phyloP scores from a whole-genome alignment of 2,329 filamentous ascomycete species.

The Pseudogymnoascus sp. region DNA sequence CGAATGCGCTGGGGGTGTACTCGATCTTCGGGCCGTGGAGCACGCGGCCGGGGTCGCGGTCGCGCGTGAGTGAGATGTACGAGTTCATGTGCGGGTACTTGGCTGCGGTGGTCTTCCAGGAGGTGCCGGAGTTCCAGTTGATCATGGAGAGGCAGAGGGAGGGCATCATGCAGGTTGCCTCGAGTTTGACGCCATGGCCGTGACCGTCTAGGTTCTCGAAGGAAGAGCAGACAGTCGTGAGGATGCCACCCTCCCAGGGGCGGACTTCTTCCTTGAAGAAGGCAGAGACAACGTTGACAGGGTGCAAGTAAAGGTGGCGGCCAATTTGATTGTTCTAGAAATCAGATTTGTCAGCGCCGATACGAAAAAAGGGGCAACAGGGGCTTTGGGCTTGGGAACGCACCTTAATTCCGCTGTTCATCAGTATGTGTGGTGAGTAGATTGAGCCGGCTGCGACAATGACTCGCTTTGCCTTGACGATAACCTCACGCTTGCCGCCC shows the following conservation, averaged over 20 bases:
- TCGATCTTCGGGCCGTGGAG: slow-evolving; percentile 61
- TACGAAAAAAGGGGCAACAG: neutral
- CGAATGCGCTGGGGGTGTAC: slow-evolving; percentile 66
- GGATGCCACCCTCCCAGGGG: slow-evolving; percentile 66
- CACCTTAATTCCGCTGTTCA: slow-evolving; percentile 69
- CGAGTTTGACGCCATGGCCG: slow-evolving; percentile 78
- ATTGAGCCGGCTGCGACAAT: slow-evolving; percentile 72
- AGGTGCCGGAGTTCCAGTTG: slow-evolving; percentile 60
- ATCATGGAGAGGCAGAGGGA: slow-evolving; percentile 55
- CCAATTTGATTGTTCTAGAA: slow-evolving; percentile 70
- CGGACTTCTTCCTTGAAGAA: slow-evolving; percentile 64
- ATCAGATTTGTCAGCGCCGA: neutral
- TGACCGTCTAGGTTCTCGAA: slow-evolving; percentile 75
- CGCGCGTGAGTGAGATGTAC: slow-evolving; percentile 69
- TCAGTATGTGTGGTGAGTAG: slow-evolving; percentile 68
- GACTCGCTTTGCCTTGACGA: slow-evolving; percentile 73
- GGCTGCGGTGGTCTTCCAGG: slow-evolving; percentile 65
- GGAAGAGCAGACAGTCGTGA: slow-evolving; percentile 70
- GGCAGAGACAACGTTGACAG: slow-evolving; percentile 52
- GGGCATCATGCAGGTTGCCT: slow-evolving; percentile 68
- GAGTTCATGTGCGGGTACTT: slow-evolving; percentile 63
- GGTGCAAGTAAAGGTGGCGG: slow-evolving; percentile 75
- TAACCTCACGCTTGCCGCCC: slow-evolving; percentile 55
- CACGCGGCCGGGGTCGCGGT: slow-evolving; percentile 69
- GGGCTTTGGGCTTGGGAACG: neutral